Conservation (phyloP, 371 early-diverging fungal genomes). For the Actinomucor elegans region DNA sequence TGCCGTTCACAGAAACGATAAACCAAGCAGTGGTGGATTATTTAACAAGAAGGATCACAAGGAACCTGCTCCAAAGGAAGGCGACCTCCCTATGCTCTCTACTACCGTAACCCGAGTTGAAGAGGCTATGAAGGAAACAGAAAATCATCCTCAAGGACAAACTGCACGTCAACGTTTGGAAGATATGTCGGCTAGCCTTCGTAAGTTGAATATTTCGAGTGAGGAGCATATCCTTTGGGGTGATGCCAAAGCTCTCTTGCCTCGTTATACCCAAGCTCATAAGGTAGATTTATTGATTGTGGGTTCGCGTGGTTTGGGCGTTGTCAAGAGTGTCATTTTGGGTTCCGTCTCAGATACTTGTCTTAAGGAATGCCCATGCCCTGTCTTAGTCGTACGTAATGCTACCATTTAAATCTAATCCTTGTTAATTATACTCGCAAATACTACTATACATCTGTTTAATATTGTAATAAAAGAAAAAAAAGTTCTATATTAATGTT, state of each 20-base stretch:
- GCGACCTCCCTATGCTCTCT: constrained; percentile 34
- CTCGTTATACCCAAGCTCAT: constrained; percentile 41
- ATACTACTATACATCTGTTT: too few species aligned
- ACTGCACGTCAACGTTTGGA: constrained; percentile 35
- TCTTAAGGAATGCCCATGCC: constrained; percentile 50
- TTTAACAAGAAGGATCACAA: background rate
- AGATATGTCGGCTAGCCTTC: constrained; percentile 31
- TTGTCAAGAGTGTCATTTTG: constrained; percentile 49
- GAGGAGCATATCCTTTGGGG: constrained; percentile 53
- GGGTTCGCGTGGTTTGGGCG: constrained; percentile 50
- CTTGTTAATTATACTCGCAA: too few species aligned
- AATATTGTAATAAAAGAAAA: too few species aligned
- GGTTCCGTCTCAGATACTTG: constrained; percentile 53
- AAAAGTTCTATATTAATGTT: background rate
- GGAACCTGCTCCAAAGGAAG: background rate
- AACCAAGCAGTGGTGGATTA: background rate
- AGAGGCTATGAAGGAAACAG: constrained; percentile 31
- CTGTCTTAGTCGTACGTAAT: constrained; percentile 51
- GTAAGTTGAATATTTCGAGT: constrained; percentile 32
- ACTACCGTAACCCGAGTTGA: constrained; percentile 30
- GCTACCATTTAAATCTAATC: constrained; percentile 35
- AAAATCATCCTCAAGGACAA: constrained; percentile 26
- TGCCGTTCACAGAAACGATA: constrained; percentile 28
- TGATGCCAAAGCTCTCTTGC: constrained; percentile 39
- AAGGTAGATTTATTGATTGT: constrained; percentile 49